Evolutionary conservation across 108 stramenopile genomes (phyloP).

Genomic region (Cyclostephanos tholiformis): DNA sequence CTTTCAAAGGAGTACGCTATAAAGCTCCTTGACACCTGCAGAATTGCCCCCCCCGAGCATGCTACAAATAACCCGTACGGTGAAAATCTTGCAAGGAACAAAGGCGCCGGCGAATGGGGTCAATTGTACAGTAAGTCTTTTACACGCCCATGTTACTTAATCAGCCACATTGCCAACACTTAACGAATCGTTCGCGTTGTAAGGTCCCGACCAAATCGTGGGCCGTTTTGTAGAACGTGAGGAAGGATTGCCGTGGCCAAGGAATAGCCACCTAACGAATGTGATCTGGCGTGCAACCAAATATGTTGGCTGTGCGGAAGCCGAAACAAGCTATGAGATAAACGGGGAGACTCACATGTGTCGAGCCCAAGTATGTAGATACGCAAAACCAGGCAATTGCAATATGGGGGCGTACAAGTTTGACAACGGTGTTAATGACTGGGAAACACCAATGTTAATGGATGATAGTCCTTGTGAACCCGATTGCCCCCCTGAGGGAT

Average conservation of each 20-base stretch:
- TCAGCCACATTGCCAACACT: too few relatives aligned
- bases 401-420: conserved; percentile 16
- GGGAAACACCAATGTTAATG: conserved; percentile 28
- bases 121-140: conserved; percentile 17
- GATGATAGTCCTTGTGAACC: conserved; percentile 36
- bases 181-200: too few relatives aligned
- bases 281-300: conserved; percentile 36
- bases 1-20: conserved; percentile 26
- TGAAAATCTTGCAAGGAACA: conserved; percentile 34
- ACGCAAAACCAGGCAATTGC: conserved; percentile 37
- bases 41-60: conserved; percentile 11
- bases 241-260: conserved; percentile 31
- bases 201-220: conserved; percentile 24
- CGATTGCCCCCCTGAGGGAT: conserved; percentile 27
- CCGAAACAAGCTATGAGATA: conserved; percentile 17
- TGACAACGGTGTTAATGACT: conserved; percentile 9
- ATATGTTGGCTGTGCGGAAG: conserved; percentile 40
- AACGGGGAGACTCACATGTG: conserved; percentile 6
- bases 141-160: too few relatives aligned
- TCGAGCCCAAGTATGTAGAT: conserved; percentile 29
- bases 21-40: conserved; percentile 25
- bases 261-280: conserved; percentile 31
- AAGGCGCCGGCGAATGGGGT: conserved; percentile 16
- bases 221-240: conserved; percentile 36
- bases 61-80: conserved; percentile 32